These are phyloP conservation scores for Amyloporia xantha DNA, from an alignment of 768 basidiomycete species.

Conservation along the genomic window DNA sequence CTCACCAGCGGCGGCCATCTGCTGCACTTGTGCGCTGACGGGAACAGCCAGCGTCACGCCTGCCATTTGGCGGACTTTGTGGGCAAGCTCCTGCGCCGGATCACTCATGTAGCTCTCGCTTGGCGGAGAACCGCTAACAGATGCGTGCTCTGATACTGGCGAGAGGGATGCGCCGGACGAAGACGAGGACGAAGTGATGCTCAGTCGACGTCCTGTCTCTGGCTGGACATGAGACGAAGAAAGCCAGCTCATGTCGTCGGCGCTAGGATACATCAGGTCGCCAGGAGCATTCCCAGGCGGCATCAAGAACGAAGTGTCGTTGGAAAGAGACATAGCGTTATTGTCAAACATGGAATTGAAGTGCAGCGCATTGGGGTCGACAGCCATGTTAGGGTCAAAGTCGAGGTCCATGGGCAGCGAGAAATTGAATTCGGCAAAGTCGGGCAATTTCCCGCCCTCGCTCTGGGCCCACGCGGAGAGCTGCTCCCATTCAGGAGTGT, in stretches of 20 bases:
- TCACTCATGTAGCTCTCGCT: slow-evolving; percentile 21
- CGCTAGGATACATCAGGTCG: slow-evolving; percentile 5
- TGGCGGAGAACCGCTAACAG: slow-evolving; percentile 24
- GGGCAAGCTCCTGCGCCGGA: slow-evolving; percentile 29
- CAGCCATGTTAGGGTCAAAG: slow-evolving; percentile 48
- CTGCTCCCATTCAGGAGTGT: slow-evolving; percentile 43
- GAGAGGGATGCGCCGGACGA: slow-evolving; percentile 51
- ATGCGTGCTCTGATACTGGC: slow-evolving; percentile 37
- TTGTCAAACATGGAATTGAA: slow-evolving; percentile 31
- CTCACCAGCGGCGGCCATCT: slow-evolving; percentile 21
- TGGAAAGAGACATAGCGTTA: slow-evolving; percentile 9
- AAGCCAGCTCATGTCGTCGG: slow-evolving; percentile 8
- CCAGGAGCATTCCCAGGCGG: slow-evolving; percentile 7
- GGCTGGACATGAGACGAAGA: slow-evolving; percentile 14
- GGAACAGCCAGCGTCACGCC: slow-evolving; percentile 34
- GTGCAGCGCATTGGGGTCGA: slow-evolving; percentile 63
- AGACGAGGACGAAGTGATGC: slow-evolving; percentile 47
- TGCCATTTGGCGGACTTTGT: slow-evolving; percentile 30
- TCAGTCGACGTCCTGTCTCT: slow-evolving; percentile 35
- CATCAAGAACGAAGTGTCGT: slow-evolving; percentile 6
- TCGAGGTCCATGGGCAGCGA: slow-evolving; percentile 53
- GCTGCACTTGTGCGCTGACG: slow-evolving; percentile 28
- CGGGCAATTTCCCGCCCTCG: slow-evolving; percentile 26
- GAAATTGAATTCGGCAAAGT: slow-evolving; percentile 38
- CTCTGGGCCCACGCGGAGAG: slow-evolving; percentile 36